A percentile compares a stretch with the other conserved stretches of the same genome.
Evolutionary conservation across 2,329 filamentous ascomycete genomes (phyloP).

Genomic region (Leptographium lundbergii): DNA sequence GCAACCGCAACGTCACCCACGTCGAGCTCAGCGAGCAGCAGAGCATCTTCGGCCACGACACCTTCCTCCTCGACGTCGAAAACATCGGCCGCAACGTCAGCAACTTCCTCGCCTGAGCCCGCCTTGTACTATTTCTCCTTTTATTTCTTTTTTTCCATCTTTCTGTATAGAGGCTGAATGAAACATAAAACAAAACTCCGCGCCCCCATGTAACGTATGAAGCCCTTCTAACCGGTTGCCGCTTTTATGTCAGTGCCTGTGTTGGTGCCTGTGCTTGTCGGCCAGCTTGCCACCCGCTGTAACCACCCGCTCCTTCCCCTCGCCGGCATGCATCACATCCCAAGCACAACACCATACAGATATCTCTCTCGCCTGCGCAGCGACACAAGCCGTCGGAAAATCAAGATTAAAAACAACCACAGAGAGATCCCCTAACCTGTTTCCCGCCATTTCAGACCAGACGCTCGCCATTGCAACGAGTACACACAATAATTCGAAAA

Average conservation of each 20-base stretch:
- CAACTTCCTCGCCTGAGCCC: constrained; percentile 54
- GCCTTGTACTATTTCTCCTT: background rate
- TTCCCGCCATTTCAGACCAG: constrained; percentile 2
- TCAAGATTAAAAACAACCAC: background rate
- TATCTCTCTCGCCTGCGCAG: background rate
- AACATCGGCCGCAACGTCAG: constrained; percentile 78
- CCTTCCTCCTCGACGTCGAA: constrained; percentile 83
- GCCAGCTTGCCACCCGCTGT: background rate
- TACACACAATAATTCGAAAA: background rate
- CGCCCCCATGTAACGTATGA: background rate
- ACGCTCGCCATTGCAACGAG: constrained; percentile 3
- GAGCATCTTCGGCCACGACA: constrained; percentile 92
- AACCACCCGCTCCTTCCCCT: background rate
- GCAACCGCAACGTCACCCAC: constrained; percentile 74
- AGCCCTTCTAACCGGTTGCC: background rate
- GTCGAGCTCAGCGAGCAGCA: constrained; percentile 88
- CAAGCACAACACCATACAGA: background rate
- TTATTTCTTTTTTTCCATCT: background rate
- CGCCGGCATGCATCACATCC: background rate
- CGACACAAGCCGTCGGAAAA: background rate
- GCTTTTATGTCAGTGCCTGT: background rate
- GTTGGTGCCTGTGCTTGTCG: background rate
- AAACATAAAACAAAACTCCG: constrained; percentile 1
- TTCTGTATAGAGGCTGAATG: background rate
- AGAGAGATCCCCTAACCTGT: constrained; percentile 1